Base-by-base conservation (phyloP, 352 stramenopile genomes). In the Globisporangium ultimum region DNA sequence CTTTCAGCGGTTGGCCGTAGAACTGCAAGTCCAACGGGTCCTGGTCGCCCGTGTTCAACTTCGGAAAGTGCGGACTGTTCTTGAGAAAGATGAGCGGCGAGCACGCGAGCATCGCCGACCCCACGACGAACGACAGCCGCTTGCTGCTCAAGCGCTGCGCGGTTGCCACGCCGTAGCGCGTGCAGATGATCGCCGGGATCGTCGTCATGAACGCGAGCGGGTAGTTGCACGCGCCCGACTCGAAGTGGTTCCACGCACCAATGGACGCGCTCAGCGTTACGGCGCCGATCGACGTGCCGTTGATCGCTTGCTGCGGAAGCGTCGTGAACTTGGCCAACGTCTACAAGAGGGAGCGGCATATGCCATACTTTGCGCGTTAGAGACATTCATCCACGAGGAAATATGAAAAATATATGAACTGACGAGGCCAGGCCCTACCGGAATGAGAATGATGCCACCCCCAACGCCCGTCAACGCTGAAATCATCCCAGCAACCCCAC, bases 71-170 rank as follows among this genome's bases (percentile, higher is more conserved):
- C 17, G 64, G 45, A 49, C 73, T 88, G 50, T 93, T 87, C 69
- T 95, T 95, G 54, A 95, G 76, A 36, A 89, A 84, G 61, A 95
- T 92, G 15, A 95, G 67, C 24, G 85, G 85, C 22, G 84, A 84
- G 53, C 75, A 88, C 13, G 79, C 17, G 10, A 95, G 70, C 85
- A 95, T 93, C n/a, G 84, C 83, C 21, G 72, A 62, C 43, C 85
- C 83, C 4, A 93, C 85, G 17, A 95, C 80, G 14, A 91, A 59
- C 48, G 83, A 90, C 22, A 95, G 62, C 12, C 73, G 74, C 56
- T 90, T 88, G 71, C 83, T 91, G 21, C 70, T 88, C 41, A 95
- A 66, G 1, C 72, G 78, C 57, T 95, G 85, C 11, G 85, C 85
- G 12, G 78, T 76, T n/a, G 76, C 78, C 12, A 95, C 85, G 21